phyloP scores from a whole-genome alignment of 108 stramenopile species.

The Cyclostephanos invisitatus region DNA sequence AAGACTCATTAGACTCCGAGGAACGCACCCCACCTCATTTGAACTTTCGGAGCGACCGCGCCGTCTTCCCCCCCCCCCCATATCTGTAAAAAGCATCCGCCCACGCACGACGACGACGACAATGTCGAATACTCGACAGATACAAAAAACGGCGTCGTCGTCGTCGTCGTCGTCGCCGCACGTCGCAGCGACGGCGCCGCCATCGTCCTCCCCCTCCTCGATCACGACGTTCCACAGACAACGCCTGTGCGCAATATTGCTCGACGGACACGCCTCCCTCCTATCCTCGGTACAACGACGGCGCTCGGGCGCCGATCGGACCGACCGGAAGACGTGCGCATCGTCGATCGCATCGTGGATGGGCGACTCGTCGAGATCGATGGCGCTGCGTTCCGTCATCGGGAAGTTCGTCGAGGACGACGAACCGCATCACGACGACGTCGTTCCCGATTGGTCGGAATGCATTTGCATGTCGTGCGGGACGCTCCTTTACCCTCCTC shows the following conservation, averaged over 20 bases:
- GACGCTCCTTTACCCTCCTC: slow-evolving; percentile 25
- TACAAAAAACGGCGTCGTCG: not conserved
- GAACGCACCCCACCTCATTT: too few species aligned
- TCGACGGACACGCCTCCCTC: slow-evolving; percentile 2
- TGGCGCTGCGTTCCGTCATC: slow-evolving; percentile 16
- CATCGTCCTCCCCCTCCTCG: not conserved
- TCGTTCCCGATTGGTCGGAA: slow-evolving; percentile 10
- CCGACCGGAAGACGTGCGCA: not conserved
- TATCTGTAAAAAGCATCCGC: too few species aligned
- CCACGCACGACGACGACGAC: too few species aligned
- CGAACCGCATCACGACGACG: not conserved
- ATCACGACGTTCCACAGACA: slow-evolving; percentile 15
- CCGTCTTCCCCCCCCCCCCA: too few species aligned
- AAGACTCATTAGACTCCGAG: too few species aligned
- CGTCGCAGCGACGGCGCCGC: not conserved
- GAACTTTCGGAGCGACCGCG: too few species aligned
- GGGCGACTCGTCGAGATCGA: slow-evolving; percentile 13
- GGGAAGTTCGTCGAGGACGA: not conserved
- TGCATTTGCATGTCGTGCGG: slow-evolving; percentile 39
- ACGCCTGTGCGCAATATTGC: slow-evolving; percentile 12
- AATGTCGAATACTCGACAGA: not conserved
- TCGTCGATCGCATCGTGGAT: slow-evolving; percentile 14
- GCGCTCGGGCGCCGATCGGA: too few species aligned
- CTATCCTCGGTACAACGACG: not conserved
- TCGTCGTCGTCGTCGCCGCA: too few species aligned